phyloP scores from a whole-genome alignment of 164 flowering plant genomes.

The Chimonanthus salicifolius region DNA sequence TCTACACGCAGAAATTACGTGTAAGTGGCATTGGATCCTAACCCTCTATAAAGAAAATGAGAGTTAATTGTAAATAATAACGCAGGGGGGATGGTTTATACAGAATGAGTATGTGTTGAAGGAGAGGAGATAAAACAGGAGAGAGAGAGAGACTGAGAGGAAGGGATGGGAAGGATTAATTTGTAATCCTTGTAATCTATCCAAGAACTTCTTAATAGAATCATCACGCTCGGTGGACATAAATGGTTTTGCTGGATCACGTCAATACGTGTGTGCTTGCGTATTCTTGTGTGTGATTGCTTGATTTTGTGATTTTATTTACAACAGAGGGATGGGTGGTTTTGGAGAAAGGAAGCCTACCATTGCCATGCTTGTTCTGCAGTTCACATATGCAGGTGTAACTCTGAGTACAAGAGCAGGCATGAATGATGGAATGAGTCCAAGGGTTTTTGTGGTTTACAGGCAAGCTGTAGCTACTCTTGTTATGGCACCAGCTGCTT shows the following conservation, averaged over 20 bases:
- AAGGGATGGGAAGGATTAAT: no score
- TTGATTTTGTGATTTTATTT: not conserved
- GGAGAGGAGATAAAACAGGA: no score
- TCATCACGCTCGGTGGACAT: no score
- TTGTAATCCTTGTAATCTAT: no score
- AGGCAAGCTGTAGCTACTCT: constrained; percentile 62
- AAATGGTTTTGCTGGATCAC: not conserved
- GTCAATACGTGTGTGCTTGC: not conserved
- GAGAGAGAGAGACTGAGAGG: no score
- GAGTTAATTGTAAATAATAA: not conserved
- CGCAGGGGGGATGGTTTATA: not conserved
- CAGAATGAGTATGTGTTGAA: not conserved
- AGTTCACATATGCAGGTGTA: constrained; percentile 42
- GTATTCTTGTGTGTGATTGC: not conserved
- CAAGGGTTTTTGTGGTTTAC: constrained; percentile 61
- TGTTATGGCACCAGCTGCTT: constrained; percentile 50
- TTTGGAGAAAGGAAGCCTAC: constrained; percentile 23
- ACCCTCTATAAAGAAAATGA: not conserved
- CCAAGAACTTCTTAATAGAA: no score
- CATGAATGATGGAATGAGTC: constrained; percentile 53
- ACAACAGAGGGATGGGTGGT: not conserved
- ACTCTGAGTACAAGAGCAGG: constrained; percentile 46
- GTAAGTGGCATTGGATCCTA: not conserved
- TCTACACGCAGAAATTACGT: not conserved
- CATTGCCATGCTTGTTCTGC: constrained; percentile 42